Conservation (phyloP, 352 stramenopile species). For the Phytophthora hibernalis region DNA sequence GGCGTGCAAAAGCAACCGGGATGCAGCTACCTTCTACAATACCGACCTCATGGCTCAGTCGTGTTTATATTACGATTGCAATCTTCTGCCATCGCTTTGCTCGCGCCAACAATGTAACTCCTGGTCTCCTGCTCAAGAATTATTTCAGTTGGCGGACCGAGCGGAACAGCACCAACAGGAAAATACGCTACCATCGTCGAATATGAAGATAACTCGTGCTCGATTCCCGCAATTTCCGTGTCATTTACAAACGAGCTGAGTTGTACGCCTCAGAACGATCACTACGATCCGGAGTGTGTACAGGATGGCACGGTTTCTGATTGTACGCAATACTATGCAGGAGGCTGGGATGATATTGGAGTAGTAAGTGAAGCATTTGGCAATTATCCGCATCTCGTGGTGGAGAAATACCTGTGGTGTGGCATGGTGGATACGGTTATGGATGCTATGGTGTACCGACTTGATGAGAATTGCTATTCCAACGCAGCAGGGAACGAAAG, state of each 20-base stretch:
- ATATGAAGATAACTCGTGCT: conserved; percentile 15
- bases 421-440: neutral
- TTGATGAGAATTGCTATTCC: conserved; percentile 18
- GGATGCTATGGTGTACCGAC: conserved; percentile 6
- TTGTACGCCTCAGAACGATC: conserved; percentile 1
- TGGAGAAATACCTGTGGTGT: conserved; percentile 16
- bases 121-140: neutral
- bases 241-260: neutral
- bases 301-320: neutral
- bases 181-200: neutral
- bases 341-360: conserved; percentile 6
- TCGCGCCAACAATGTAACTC: neutral
- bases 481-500: conserved; percentile 1
- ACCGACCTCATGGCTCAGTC: neutral
- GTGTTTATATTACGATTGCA: neutral
- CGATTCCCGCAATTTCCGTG: neutral
- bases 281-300: conserved; percentile 1
- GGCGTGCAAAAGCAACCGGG: neutral
- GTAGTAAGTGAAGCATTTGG: conserved; percentile 1
- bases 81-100: neutral
- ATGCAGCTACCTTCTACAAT: neutral
- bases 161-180: neutral
- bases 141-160: neutral
- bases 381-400: conserved; percentile 7
- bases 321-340: conserved; percentile 6